Percentiles rank a stretch among this genome's conserved stretches.
phyloP scores from a whole-genome alignment of 2,329 filamentous ascomycete genomes.

The Rhytidhysteron rufulum region DNA sequence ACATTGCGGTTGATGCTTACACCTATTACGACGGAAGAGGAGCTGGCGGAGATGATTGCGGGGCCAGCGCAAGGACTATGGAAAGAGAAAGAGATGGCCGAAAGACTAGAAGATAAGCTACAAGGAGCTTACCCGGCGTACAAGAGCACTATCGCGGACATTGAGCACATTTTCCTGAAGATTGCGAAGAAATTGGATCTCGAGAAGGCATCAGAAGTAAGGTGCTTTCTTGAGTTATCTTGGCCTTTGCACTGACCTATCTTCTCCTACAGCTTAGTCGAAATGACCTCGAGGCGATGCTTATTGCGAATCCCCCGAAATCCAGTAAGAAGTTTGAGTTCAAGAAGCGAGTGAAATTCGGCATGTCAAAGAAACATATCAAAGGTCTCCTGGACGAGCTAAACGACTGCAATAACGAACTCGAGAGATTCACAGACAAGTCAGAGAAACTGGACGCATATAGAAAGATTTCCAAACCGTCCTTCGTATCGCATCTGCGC shows the following conservation, averaged over 20 bases:
- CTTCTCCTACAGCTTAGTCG: conserved; percentile 23
- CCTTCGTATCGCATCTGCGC: conserved; percentile 28
- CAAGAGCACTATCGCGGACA: conserved; percentile 30
- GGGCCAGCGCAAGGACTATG: conserved; percentile 28
- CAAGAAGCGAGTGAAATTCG: conserved; percentile 31
- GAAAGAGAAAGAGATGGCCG: conserved; percentile 26
- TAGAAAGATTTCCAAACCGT: conserved; percentile 30
- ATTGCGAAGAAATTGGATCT: conserved; percentile 35
- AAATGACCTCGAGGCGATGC: conserved; percentile 33
- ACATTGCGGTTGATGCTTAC: conserved; percentile 33
- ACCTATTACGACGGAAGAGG: conserved; percentile 32
- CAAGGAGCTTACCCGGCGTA: conserved; percentile 33
- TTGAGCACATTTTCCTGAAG: conserved; percentile 30
- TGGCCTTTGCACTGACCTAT: conserved; percentile 12
- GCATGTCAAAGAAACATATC: conserved; percentile 35
- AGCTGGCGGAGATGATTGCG: conserved; percentile 31
- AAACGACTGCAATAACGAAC: conserved; percentile 35
- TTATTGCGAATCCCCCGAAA: conserved; percentile 30
- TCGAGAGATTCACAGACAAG: conserved; percentile 35
- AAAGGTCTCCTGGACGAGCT: conserved; percentile 33
- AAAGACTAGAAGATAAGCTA: conserved; percentile 27
- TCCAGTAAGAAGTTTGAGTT: conserved; percentile 29
- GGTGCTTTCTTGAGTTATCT: background rate
- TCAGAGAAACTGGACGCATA: conserved; percentile 35
- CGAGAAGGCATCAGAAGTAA: conserved; percentile 29